Base-by-base conservation (phyloP, 2,329 filamentous ascomycete species). In the Colletotrichum kahawae region DNA sequence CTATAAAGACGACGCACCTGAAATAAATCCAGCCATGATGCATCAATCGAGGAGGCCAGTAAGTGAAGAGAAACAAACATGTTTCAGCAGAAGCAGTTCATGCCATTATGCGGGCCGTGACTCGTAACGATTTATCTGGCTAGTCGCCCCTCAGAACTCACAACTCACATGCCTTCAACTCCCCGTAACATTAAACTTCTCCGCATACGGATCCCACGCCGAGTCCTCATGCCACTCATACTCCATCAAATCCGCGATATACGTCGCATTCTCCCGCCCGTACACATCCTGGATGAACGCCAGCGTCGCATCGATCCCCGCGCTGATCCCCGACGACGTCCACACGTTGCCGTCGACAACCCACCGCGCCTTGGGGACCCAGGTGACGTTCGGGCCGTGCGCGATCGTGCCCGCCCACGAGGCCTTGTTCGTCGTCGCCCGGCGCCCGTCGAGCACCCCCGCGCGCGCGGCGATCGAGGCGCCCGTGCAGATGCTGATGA, bases 251-350 rank as follows among this genome's bases (percentile, higher is more conserved):
- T 87, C 83, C 3, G 90, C 89, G 29, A 92, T 81, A 1, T 78
- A 78, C 29, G 82, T 79, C 4, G 91, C 91, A 16, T 85, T 80
- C 4, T 87, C 86, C 59, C 87, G 84, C 1, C 91, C 91, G 81
- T 88, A 93, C 7, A 89, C 82, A 34, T 86, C 82, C 48, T 79
- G 86, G 18, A 93, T 84, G 80, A 89, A 93, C 1, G 89, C 91
- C 79, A 91, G 85, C 66, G 87, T 90, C 75, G 89, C 84, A 84
- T 93, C 92, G 63, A 92, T 92, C 0, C 92, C 92, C 3, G 92
- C 91, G 74, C 85, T 88, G 6, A 92, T 86, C 0, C 90, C 90
- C 0, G 88, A 89, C 4, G 87, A 88, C 2, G 88, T 90, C 90
- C 90, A 92, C 4, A 92, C 83, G 74, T 91, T 90, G 2, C 88